Conservation (phyloP, 176 grass and related monocot species). For the Canna indica region DNA sequence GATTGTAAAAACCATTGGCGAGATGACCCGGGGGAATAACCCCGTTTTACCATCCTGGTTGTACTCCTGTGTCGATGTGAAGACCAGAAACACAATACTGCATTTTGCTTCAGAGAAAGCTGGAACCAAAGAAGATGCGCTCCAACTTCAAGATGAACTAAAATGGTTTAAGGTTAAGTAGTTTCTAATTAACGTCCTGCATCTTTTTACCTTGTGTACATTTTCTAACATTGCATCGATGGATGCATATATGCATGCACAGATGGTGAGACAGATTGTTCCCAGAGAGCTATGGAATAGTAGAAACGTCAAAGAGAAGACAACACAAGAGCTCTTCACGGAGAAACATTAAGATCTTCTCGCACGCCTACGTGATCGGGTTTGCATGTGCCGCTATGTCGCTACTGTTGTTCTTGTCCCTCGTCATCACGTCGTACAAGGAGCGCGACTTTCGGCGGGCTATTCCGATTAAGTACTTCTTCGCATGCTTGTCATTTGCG, state of each 20-base stretch:
- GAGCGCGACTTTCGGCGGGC: too few relatives aligned
- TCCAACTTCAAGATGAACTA: constrained; percentile 26
- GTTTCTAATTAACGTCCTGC: too few relatives aligned
- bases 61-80: neutral
- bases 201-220: too few relatives aligned
- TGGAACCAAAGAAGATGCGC: neutral
- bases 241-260: too few relatives aligned
- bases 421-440: too few relatives aligned
- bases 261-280: constrained; percentile 19
- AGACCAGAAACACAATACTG: constrained; percentile 24
- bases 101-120: constrained; percentile 19
- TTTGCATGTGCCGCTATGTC: too few relatives aligned
- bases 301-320: constrained; percentile 10
- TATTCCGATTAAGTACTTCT: constrained; percentile 21
- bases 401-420: too few relatives aligned
- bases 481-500: constrained; percentile 17
- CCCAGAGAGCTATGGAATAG: constrained; percentile 8
- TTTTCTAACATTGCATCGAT: too few relatives aligned
- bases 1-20: constrained; percentile 9
- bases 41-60: constrained; percentile 15
- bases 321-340: constrained; percentile 26
- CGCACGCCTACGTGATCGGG: too few relatives aligned
- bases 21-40: constrained; percentile 1
- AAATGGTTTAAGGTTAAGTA: constrained; percentile 27
- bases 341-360: constrained; percentile 23